Evolutionary conservation across 2,329 filamentous ascomycete species (phyloP).

Genomic region (Drechslerella coelobrocha): DNA sequence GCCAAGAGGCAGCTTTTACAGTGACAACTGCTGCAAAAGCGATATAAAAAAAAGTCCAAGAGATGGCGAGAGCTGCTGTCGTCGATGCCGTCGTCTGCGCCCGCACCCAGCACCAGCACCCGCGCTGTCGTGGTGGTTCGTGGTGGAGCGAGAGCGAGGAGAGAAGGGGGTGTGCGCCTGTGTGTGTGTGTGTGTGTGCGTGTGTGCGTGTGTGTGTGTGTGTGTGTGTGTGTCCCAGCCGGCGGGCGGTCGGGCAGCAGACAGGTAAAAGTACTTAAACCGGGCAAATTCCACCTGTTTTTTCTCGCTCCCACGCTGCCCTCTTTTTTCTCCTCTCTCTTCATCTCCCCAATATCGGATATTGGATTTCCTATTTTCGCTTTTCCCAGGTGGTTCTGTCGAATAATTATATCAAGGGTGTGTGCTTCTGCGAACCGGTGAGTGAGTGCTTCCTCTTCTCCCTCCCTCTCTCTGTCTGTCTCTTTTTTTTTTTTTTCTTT

Average conservation of each 20-base stretch:
- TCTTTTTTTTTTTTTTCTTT: slow-evolving; percentile 7
- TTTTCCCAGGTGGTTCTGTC: too few species aligned
- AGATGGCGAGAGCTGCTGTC: slow-evolving; percentile 10
- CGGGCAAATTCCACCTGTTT: slow-evolving; percentile 40
- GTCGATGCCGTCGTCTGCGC: not conserved
- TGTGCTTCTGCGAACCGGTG: too few species aligned
- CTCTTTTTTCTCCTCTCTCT: slow-evolving; percentile 6
- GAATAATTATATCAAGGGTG: too few species aligned
- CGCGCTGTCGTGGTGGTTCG: slow-evolving; percentile 4
- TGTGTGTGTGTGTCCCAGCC: slow-evolving; percentile 31
- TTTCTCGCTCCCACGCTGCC: slow-evolving; percentile 35
- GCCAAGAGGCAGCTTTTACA: slow-evolving; percentile 27
- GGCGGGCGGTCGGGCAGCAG: slow-evolving; percentile 3
- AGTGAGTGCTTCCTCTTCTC: slow-evolving; percentile 6
- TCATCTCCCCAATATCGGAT: not conserved
- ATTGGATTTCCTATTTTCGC: too few species aligned
- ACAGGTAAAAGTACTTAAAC: slow-evolving; percentile 51
- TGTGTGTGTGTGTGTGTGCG: slow-evolving; percentile 1
- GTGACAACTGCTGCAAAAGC: slow-evolving; percentile 5
- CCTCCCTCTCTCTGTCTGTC: not conserved
- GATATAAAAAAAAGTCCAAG: slow-evolving; percentile 28
- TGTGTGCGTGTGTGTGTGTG: not conserved
- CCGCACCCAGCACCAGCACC: not conserved
- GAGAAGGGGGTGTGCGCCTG: not conserved
- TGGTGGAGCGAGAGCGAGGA: slow-evolving; percentile 3